A percentile compares a stretch with the other conserved stretches of the same genome.
phyloP scores from a whole-genome alignment of 139 green algal species.

The Astrephomene gubernaculifera region DNA sequence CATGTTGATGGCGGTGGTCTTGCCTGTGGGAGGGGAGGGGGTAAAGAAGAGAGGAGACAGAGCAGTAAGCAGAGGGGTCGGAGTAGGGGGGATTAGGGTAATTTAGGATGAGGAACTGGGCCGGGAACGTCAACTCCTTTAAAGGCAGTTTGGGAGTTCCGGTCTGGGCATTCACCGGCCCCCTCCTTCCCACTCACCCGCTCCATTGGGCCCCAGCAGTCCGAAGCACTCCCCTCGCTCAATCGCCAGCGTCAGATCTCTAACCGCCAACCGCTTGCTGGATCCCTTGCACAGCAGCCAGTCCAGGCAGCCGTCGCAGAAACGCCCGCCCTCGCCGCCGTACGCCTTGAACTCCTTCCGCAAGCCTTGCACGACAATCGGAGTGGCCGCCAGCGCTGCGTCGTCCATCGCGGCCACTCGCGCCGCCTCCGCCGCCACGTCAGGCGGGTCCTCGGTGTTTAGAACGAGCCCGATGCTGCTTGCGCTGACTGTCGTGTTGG shows the following conservation, averaged over 20 bases:
- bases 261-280: slow-evolving; percentile 63
- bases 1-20: slow-evolving; percentile 85
- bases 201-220: slow-evolving; percentile 93
- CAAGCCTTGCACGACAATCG: slow-evolving; percentile 84
- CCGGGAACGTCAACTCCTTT: too few species aligned
- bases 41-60: slow-evolving; percentile 68
- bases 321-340: neutral
- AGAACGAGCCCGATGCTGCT: neutral
- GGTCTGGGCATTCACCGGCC: too few species aligned
- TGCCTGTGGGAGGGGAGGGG: slow-evolving; percentile 48
- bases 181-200: slow-evolving; percentile 61
- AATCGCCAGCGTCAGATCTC: slow-evolving; percentile 59
- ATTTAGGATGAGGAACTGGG: too few species aligned
- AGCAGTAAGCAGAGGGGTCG: slow-evolving; percentile 89
- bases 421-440: slow-evolving; percentile 37
- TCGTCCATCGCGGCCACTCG: slow-evolving; percentile 24
- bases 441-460: slow-evolving; percentile 70
- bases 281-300: slow-evolving; percentile 39
- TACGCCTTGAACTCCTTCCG: slow-evolving; percentile 82
- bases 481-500: neutral
- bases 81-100: too few species aligned
- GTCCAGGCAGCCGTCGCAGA: neutral
- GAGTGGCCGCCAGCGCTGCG: neutral
- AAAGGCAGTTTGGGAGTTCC: too few species aligned
- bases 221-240: slow-evolving; percentile 67